Evolutionary conservation across 768 basidiomycete species (phyloP).

Genomic region (Tephrocybe sp.): DNA sequence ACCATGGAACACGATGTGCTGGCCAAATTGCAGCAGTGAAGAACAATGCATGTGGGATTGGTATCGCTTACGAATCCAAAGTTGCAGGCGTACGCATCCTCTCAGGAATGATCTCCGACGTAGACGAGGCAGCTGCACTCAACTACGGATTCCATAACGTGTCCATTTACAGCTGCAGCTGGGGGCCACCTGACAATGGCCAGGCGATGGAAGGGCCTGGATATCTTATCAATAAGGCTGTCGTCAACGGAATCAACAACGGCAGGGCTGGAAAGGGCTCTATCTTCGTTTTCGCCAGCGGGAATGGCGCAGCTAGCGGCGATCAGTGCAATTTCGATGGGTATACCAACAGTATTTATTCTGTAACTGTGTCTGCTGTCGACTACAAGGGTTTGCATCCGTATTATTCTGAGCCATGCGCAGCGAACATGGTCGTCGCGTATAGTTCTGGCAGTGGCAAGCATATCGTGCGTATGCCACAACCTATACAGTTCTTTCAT

Average conservation of each 20-base stretch:
- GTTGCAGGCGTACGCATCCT: constrained; percentile 95
- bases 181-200: constrained; percentile 98
- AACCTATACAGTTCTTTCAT: constrained; percentile 5
- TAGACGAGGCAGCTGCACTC: constrained; percentile 92
- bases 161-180: constrained; percentile 93
- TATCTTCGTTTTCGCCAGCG: constrained; percentile 95
- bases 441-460: constrained; percentile 95
- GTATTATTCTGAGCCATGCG: constrained; percentile 96
- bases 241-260: constrained; percentile 90
- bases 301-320: constrained; percentile 87
- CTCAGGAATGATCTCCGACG: constrained; percentile 91
- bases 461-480: constrained; percentile 70
- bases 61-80: constrained; percentile 89
- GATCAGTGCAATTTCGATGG: constrained; percentile 99
- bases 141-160: constrained; percentile 94
- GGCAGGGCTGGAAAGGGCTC: constrained; percentile 90
- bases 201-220: constrained; percentile 92
- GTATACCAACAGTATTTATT: constrained; percentile 97
- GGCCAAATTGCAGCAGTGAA: constrained; percentile 93
- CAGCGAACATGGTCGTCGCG: constrained; percentile 95
- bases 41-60: constrained; percentile 92
- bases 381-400: constrained; percentile 94
- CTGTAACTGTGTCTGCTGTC: constrained; percentile 93
- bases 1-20: constrained; percentile 97
- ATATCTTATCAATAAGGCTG: constrained; percentile 89